Base-by-base conservation (phyloP, 2,329 filamentous ascomycete genomes). In the Stachybotrys chlorohalonatus region DNA sequence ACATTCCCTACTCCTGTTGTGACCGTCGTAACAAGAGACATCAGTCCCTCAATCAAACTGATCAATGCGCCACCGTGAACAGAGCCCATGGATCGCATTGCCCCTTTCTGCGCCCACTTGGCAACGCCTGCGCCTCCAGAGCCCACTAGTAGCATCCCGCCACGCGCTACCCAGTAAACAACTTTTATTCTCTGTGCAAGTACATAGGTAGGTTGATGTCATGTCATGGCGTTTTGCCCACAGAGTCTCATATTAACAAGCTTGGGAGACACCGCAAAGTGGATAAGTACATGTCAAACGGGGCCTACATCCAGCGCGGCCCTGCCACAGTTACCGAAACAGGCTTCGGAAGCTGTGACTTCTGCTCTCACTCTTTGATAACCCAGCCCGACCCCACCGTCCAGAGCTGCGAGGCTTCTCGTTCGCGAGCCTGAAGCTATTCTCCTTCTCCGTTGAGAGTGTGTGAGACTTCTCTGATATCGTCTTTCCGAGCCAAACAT, bases 271-370 rank as follows among this genome's bases (percentile, higher is more conserved):
- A 15, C 31, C 7, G 17, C 49, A 32, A n/a, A 16, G 24, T 3
- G 11, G 36, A 13, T 42, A 42, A 13, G 13, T 42, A 42, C 11
- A 36, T n/a, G 15, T 51, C 16, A 36, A 9, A 24, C 11, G 9
- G 48, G 15, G 49, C 31, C 24, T 51, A 51, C 16, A 13, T 5
- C 24, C 11, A 16, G 5, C 31, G 13, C 31, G 11, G 11, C 24
- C 42, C n/a, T 42, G 9, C 13, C 8, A 13, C 6, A 46, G n/a
- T 48, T 63, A 77, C 52, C 73, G 72, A 60, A 79, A 78, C 53
- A 77, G 66, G 54, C 67, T 75, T 47, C 74, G 72, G 53, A 76
- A 67, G 8, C 74, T 70, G 55, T 73, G 69, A 16, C 70, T 67
- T 59, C 72, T 64, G 31, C 69, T 61, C 11, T 70, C 70, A 48